Evolutionary conservation across 305 asterid species (phyloP).

Genomic region (Striga hermonthica): DNA sequence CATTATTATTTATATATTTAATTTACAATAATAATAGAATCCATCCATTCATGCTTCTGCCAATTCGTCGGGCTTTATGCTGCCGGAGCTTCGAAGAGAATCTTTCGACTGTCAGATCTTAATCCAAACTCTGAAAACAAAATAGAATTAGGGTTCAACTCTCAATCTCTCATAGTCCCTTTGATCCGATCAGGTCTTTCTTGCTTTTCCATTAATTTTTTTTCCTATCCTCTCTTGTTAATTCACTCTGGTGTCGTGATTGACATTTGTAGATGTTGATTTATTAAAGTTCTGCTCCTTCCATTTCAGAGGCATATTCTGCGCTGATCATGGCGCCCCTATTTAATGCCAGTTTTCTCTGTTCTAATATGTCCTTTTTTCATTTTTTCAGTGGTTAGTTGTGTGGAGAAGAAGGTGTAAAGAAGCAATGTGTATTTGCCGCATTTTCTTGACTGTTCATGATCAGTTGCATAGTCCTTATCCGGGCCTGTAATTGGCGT

Average conservation of each 20-base stretch:
- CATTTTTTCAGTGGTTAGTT: too few species aligned
- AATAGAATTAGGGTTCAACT: slow-evolving; percentile 27
- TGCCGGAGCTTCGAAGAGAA: slow-evolving; percentile 23
- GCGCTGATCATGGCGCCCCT: slow-evolving; percentile 6
- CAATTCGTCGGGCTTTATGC: slow-evolving; percentile 1
- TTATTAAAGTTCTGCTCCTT: neutral
- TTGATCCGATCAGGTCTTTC: slow-evolving; percentile 41
- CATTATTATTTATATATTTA: too few species aligned
- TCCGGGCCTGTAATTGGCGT: slow-evolving; percentile 30
- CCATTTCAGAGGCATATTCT: slow-evolving; percentile 4
- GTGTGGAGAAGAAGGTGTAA: slow-evolving; percentile 24
- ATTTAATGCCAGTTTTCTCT: neutral
- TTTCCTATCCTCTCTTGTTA: slow-evolving; percentile 3
- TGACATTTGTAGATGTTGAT: slow-evolving; percentile 29
- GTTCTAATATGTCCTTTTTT: neutral
- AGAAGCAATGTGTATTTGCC: slow-evolving; percentile 37
- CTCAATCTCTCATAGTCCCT: neutral
- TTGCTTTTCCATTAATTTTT: slow-evolving; percentile 21
- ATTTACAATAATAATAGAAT: neutral
- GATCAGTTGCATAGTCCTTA: slow-evolving; percentile 33
- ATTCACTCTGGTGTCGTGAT: slow-evolving; percentile 28
- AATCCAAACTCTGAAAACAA: slow-evolving; percentile 35
- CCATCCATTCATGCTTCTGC: slow-evolving; percentile 6
- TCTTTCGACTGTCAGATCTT: slow-evolving; percentile 34
- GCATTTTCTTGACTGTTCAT: slow-evolving; percentile 17